Evolutionary conservation across 352 stramenopile species (phyloP).

Genomic region (Blastocystis sp.): DNA sequence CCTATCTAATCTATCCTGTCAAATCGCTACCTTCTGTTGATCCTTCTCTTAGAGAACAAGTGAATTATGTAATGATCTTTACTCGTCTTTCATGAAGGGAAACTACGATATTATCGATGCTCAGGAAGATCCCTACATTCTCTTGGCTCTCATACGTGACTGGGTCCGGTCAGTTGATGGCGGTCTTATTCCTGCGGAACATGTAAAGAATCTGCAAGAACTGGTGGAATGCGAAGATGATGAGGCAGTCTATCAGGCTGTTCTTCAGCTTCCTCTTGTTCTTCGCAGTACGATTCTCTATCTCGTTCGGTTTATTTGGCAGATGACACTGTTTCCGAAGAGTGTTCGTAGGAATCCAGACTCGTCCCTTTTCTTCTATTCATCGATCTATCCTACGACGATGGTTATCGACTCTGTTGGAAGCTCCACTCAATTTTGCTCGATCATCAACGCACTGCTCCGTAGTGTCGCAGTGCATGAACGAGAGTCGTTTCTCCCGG

Average conservation of each 20-base stretch:
- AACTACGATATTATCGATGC: background rate
- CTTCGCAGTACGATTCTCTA: background rate
- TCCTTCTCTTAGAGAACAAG: background rate
- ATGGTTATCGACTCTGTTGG: background rate
- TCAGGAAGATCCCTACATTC: background rate
- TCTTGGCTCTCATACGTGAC: background rate
- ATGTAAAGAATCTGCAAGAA: background rate
- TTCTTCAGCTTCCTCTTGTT: background rate
- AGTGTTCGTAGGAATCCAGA: background rate
- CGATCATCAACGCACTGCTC: background rate
- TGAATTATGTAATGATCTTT: background rate
- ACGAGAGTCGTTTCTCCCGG: constrained; percentile 7
- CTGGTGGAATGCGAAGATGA: background rate
- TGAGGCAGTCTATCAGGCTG: background rate
- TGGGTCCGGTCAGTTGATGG: constrained; percentile 26
- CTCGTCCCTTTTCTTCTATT: background rate
- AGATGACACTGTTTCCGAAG: background rate
- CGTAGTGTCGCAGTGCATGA: background rate
- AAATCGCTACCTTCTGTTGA: background rate
- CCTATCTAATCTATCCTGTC: background rate
- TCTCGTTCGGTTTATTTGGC: constrained; percentile 1
- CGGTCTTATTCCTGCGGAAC: background rate
- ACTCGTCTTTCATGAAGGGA: background rate
- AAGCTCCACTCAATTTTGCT: background rate
- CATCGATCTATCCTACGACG: background rate